Conservation (phyloP, 2,329 filamentous ascomycete species). For the Botrytis galanthina region DNA sequence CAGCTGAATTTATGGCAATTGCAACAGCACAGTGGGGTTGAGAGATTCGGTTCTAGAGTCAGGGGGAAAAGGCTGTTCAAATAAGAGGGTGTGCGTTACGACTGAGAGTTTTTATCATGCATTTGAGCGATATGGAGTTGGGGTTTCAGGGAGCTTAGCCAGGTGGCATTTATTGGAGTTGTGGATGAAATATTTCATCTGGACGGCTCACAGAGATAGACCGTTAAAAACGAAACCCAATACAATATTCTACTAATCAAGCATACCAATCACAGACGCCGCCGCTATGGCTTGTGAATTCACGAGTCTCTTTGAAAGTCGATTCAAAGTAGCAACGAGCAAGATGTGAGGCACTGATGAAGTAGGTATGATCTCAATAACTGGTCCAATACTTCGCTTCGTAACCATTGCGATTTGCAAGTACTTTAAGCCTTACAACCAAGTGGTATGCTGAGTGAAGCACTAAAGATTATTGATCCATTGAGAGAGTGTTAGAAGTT, state of each 20-base stretch:
- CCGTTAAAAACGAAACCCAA: not conserved
- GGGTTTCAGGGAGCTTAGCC: not conserved
- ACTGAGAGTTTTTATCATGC: not conserved
- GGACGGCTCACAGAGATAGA: not conserved
- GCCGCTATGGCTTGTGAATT: not conserved
- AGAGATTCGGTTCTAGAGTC: conserved; percentile 48
- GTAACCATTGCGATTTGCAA: not conserved
- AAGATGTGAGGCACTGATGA: not conserved
- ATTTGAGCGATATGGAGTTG: conserved; percentile 12
- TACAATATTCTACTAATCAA: not conserved
- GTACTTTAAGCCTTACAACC: not conserved
- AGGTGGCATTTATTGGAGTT: not conserved
- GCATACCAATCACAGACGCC: not conserved
- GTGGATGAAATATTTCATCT: conserved; percentile 41
- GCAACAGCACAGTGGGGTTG: conserved; percentile 58
- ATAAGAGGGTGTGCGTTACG: conserved; percentile 22
- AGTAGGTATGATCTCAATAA: not conserved
- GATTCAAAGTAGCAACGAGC: not conserved
- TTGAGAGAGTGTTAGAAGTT: not conserved
- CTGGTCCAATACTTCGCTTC: not conserved
- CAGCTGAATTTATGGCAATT: conserved; percentile 59
- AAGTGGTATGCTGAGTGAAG: not conserved
- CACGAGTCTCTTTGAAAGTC: not conserved
- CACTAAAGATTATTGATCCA: not conserved
- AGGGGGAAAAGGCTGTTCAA: conserved; percentile 37